A percentile compares a stretch with the other conserved stretches of the same genome.
phyloP scores from a whole-genome alignment of 2,329 filamentous ascomycete genomes.

The Calonectria ilicicola region DNA sequence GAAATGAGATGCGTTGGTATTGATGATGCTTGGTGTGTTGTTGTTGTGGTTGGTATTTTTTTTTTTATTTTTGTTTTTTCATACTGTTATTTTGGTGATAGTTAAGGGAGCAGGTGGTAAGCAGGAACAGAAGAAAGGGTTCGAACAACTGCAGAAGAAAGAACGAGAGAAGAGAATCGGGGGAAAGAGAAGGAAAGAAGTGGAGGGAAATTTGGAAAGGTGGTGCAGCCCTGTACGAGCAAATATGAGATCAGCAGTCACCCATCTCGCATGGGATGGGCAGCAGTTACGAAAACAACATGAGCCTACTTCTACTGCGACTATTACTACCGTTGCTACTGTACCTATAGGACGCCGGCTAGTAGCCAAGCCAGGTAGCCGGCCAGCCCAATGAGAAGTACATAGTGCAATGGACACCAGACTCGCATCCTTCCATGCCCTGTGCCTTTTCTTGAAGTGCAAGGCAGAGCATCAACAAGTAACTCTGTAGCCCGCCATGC shows the following conservation, averaged over 20 bases:
- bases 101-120: conserved; percentile 6
- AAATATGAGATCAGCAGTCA: conserved; percentile 41
- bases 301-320: conserved; percentile 4
- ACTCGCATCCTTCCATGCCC: conserved; percentile 17
- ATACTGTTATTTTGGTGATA: background rate
- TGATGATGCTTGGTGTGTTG: background rate
- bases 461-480: conserved; percentile 14
- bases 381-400: conserved; percentile 20
- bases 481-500: conserved; percentile 14
- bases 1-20: conserved; percentile 17
- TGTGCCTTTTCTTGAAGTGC: background rate
- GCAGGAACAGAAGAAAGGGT: conserved; percentile 2
- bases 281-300: conserved; percentile 26
- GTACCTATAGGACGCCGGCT: conserved; percentile 18
- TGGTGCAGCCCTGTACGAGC: conserved; percentile 28
- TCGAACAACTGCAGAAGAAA: conserved; percentile 29
- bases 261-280: conserved; percentile 24
- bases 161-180: conserved; percentile 26
- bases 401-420: conserved; percentile 20
- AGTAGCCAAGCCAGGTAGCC: conserved; percentile 8
- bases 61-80: background rate
- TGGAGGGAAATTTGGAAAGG: conserved; percentile 10
- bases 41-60: background rate
- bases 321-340: background rate
- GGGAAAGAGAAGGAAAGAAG: conserved; percentile 27